Conservation (phyloP, 768 basidiomycete genomes). For the Chalciporus chontae region DNA sequence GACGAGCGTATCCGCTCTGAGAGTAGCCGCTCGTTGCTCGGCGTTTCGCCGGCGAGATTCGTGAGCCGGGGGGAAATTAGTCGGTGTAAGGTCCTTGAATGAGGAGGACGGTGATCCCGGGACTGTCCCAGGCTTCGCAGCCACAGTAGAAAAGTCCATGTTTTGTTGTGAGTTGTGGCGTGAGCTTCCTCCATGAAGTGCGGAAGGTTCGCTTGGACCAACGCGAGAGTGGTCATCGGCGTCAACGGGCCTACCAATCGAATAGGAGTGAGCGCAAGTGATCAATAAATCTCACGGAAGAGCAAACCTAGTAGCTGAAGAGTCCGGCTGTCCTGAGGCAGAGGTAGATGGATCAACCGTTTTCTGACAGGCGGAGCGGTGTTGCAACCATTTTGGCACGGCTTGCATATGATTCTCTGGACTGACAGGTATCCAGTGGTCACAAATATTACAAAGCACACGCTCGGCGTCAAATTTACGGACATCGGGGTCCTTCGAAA, state of each 20-base stretch:
- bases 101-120: slow-evolving; percentile 35
- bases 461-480: slow-evolving; percentile 74
- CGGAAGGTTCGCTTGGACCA: slow-evolving; percentile 22
- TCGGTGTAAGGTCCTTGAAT: slow-evolving; percentile 57
- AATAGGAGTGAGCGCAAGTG: background rate
- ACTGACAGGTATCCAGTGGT: slow-evolving; percentile 61
- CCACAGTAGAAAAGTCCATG: slow-evolving; percentile 3
- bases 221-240: slow-evolving; percentile 28
- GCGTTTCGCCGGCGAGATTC: slow-evolving; percentile 74
- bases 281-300: slow-evolving; percentile 1
- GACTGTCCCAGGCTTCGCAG: slow-evolving; percentile 15
- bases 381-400: slow-evolving; percentile 62
- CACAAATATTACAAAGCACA: slow-evolving; percentile 65
- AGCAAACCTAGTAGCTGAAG: slow-evolving; percentile 24
- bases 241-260: slow-evolving; percentile 6
- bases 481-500: slow-evolving; percentile 66
- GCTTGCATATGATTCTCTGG: slow-evolving; percentile 58
- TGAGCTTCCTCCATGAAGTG: slow-evolving; percentile 26
- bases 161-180: slow-evolving; percentile 8
- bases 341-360: slow-evolving; percentile 8
- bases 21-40: slow-evolving; percentile 71
- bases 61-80: slow-evolving; percentile 52
- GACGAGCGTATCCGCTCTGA: slow-evolving; percentile 63
- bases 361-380: slow-evolving; percentile 55
- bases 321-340: slow-evolving; percentile 15